Percentiles rank a stretch among this genome's conserved stretches.
phyloP scores from a whole-genome alignment of 257 asterid species.

The Capsicum rhomboideum region DNA sequence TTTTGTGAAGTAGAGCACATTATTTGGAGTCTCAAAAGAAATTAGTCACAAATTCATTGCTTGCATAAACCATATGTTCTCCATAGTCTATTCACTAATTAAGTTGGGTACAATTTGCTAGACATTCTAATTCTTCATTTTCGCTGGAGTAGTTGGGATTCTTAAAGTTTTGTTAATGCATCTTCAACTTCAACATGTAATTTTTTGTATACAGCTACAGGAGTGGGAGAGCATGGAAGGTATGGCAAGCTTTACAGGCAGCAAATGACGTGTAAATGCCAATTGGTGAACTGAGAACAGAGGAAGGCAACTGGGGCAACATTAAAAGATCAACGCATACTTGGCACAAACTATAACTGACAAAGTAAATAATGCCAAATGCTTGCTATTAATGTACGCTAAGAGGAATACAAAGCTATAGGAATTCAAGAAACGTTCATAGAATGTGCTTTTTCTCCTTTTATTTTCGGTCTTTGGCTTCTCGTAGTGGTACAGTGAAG shows the following conservation, averaged over 20 bases:
- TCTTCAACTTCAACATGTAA: neutral
- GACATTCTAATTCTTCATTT: neutral
- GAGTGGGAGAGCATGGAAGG: neutral
- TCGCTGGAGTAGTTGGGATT: neutral
- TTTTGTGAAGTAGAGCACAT: neutral
- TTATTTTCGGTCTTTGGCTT: neutral
- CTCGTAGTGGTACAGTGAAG: neutral
- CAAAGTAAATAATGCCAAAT: neutral
- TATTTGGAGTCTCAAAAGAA: neutral
- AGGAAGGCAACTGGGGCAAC: neutral
- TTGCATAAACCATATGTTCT: neutral
- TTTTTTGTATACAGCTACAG: neutral
- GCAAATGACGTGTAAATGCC: neutral
- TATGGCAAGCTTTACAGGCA: neutral
- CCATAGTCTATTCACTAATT: neutral
- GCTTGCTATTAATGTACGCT: neutral
- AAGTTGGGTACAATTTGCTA: neutral
- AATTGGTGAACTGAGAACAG: neutral
- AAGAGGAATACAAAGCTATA: neutral
- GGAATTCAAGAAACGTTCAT: neutral
- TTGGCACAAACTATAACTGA: neutral
- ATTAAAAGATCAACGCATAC: neutral
- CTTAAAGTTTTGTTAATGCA: neutral
- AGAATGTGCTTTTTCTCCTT: neutral
- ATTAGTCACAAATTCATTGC: neutral